Evolutionary conservation across 805 yeast species (phyloP).

Genomic region (Saturnispora halmiae): DNA sequence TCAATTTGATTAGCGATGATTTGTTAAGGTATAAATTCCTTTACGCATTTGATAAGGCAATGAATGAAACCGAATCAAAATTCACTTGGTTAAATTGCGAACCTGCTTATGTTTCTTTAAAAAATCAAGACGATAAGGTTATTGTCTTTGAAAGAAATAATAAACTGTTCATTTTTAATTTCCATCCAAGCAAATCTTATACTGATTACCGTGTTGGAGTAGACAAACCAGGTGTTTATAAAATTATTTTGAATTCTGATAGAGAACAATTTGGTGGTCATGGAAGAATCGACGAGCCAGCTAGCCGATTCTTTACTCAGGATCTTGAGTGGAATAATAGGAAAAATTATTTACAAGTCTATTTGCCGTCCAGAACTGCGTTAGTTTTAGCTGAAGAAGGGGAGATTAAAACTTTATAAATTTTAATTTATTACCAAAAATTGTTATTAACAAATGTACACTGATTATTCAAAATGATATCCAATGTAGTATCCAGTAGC

Average conservation of each 20-base stretch:
- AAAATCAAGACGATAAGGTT: constrained; percentile 83
- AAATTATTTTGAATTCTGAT: constrained; percentile 69
- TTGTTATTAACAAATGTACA: constrained; percentile 7
- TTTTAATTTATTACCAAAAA: constrained; percentile 1
- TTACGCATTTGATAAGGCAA: constrained; percentile 73
- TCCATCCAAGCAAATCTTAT: constrained; percentile 77
- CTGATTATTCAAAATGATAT: constrained; percentile 14
- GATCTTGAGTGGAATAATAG: constrained; percentile 76
- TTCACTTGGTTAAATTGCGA: constrained; percentile 64
- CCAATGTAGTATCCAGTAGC: constrained; percentile 21
- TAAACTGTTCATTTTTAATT: constrained; percentile 76
- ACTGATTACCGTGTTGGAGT: constrained; percentile 89
- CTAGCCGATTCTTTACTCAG: constrained; percentile 55
- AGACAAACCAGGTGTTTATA: constrained; percentile 67
- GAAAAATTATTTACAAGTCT: constrained; percentile 64
- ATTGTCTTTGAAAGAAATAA: constrained; percentile 85
- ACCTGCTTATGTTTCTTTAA: constrained; percentile 78
- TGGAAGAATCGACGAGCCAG: constrained; percentile 50
- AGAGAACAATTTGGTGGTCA: constrained; percentile 72
- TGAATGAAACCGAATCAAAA: constrained; percentile 66
- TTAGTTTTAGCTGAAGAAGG: constrained; percentile 44
- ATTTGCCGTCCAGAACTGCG: constrained; percentile 71
- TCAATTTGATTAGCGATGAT: constrained; percentile 74
- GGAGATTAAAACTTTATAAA: constrained; percentile 18
- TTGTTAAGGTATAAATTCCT: constrained; percentile 70